Percentiles rank a stretch among this genome's conserved stretches.
phyloP scores from a whole-genome alignment of 371 early-diverging fungal genomes.

The Funneliformis caledonium region DNA sequence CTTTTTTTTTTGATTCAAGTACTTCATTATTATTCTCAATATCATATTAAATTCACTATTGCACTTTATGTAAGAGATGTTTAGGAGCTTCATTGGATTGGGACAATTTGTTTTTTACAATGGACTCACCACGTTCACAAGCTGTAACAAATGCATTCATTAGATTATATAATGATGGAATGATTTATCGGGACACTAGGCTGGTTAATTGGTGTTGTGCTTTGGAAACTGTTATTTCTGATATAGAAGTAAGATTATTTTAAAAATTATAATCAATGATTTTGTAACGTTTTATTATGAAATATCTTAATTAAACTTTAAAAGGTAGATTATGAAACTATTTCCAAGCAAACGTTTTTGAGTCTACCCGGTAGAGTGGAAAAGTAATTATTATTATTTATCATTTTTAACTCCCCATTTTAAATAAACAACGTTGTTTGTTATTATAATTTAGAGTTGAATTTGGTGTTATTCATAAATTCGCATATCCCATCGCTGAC shows the following conservation, averaged over 20 bases:
- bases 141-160: conserved; percentile 93
- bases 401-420: conserved; percentile 44
- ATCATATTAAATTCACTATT: not conserved
- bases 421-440: conserved; percentile 35
- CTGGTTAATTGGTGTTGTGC: conserved; percentile 96
- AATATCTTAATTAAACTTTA: conserved; percentile 12
- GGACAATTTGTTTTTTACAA: conserved; percentile 86
- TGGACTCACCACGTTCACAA: conserved; percentile 77
- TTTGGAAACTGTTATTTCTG: conserved; percentile 92
- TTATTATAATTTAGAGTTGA: conserved; percentile 63
- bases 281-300: not conserved
- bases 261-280: not conserved
- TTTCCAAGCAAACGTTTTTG: conserved; percentile 64
- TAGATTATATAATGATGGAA: conserved; percentile 80
- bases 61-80: conserved; percentile 48
- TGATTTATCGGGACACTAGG: conserved; percentile 90
- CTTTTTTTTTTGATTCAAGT: not conserved
- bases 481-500: conserved; percentile 68
- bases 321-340: conserved; percentile 72
- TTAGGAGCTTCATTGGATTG: conserved; percentile 90
- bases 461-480: conserved; percentile 75
- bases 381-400: conserved; percentile 58
- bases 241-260: conserved; percentile 77
- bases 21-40: not conserved
- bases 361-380: conserved; percentile 75